phyloP scores from a whole-genome alignment of 805 yeast species.

The Sugiyamaella lignohabitans region DNA sequence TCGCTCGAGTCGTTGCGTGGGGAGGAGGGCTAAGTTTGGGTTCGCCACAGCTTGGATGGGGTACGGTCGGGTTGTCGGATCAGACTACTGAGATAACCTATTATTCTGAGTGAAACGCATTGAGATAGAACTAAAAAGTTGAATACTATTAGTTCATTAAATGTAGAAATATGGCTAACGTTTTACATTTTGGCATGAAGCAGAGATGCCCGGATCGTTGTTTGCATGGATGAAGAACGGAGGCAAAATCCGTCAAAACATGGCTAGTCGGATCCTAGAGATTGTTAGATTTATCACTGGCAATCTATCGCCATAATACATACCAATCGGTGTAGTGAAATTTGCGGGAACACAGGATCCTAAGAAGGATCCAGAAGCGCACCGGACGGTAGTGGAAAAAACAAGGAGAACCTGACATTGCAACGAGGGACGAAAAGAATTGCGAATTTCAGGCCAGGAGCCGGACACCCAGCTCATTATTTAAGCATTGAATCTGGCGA shows the following conservation, averaged over 20 bases:
- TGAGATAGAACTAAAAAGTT: too few species aligned
- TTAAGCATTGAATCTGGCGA: background rate
- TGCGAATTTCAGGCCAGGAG: background rate
- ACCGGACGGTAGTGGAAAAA: background rate
- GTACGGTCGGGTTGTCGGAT: slow-evolving; percentile 3
- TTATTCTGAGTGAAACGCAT: background rate
- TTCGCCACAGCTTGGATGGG: too few species aligned
- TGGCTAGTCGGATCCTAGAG: too few species aligned
- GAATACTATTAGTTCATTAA: too few species aligned
- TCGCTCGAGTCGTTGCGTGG: too few species aligned
- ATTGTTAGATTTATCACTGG: too few species aligned
- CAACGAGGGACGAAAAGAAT: background rate
- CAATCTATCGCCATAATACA: background rate
- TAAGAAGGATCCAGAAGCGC: background rate
- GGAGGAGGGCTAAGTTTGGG: too few species aligned
- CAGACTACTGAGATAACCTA: background rate
- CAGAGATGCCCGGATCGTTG: too few species aligned
- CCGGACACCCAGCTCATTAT: background rate
- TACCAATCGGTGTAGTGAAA: background rate
- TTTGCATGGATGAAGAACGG: too few species aligned
- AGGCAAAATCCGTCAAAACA: too few species aligned
- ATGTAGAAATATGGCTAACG: too few species aligned
- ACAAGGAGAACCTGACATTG: background rate
- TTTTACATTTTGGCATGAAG: too few species aligned
- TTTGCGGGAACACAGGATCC: background rate